phyloP scores from a whole-genome alignment of 1,284 basidiomycete species.

The Termitomyces sp. region DNA sequence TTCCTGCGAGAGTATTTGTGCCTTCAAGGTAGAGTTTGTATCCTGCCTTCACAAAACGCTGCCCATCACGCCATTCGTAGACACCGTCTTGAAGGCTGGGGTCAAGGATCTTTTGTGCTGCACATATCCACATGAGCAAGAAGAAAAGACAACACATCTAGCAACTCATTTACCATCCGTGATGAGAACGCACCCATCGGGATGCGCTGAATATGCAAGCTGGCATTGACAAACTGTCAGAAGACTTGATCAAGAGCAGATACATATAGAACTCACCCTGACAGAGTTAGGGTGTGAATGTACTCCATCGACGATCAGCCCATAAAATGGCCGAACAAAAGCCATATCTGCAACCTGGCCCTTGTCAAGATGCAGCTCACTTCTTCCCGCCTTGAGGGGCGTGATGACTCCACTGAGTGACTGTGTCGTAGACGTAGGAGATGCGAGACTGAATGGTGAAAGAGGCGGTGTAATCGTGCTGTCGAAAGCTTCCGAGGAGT shows the following conservation, averaged over 20 bases:
- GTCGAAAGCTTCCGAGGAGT: slow-evolving; percentile 58
- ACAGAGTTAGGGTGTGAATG: slow-evolving; percentile 90
- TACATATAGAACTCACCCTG: slow-evolving; percentile 42
- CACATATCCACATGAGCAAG: slow-evolving; percentile 1
- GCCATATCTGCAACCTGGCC: slow-evolving; percentile 37
- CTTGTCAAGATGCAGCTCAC: slow-evolving; percentile 33
- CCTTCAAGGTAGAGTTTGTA: slow-evolving; percentile 79
- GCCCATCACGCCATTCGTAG: slow-evolving; percentile 83
- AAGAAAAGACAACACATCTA: neutral
- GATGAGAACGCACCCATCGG: slow-evolving; percentile 82
- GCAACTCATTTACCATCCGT: slow-evolving; percentile 65
- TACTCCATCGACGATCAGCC: slow-evolving; percentile 86
- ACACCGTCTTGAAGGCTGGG: slow-evolving; percentile 79
- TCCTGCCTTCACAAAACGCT: slow-evolving; percentile 76
- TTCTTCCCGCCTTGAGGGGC: slow-evolving; percentile 24
- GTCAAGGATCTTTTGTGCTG: slow-evolving; percentile 85
- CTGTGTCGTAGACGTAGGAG: slow-evolving; percentile 7
- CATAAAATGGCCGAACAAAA: slow-evolving; percentile 80
- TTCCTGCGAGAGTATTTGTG: slow-evolving; percentile 84
- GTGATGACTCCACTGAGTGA: slow-evolving; percentile 18
- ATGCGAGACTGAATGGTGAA: slow-evolving; percentile 38
- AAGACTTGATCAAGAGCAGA: neutral
- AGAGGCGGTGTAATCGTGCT: slow-evolving; percentile 56
- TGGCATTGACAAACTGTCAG: slow-evolving; percentile 46
- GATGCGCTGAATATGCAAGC: slow-evolving; percentile 81